A percentile compares a stretch with the other conserved stretches of the same genome.
These are phyloP conservation scores for Calonectria hongkongensis DNA, from an alignment of 2,329 filamentous ascomycete genomes.

Conservation along the genomic window DNA sequence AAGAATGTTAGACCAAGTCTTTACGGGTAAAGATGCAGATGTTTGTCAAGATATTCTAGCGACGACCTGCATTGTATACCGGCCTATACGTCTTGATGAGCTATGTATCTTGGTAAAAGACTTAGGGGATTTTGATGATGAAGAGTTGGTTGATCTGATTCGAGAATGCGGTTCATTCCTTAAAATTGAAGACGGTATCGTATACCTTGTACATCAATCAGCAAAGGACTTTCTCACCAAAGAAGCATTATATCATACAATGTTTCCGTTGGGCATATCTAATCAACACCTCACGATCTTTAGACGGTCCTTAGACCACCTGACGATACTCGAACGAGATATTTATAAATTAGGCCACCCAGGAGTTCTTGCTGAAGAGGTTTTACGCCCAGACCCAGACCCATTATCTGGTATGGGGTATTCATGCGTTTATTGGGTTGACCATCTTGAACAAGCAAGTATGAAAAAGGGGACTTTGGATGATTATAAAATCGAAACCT, in stretches of 20 bases:
- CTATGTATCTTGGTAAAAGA: slow-evolving; percentile 40
- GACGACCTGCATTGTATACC: slow-evolving; percentile 49
- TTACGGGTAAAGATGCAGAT: no score
- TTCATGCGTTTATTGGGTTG: slow-evolving; percentile 15
- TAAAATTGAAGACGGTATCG: slow-evolving; percentile 52
- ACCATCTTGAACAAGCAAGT: slow-evolving; percentile 53
- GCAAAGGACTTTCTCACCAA: slow-evolving; percentile 59
- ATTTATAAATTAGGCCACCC: slow-evolving; percentile 51
- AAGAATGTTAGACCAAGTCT: slow-evolving; percentile 59
- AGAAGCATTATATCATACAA: no score
- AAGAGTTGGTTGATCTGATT: slow-evolving; percentile 55
- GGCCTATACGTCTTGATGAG: slow-evolving; percentile 62
- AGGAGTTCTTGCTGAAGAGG: neutral
- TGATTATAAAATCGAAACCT: neutral
- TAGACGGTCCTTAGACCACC: slow-evolving; percentile 54
- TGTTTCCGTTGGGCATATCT: no score
- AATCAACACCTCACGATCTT: slow-evolving; percentile 52
- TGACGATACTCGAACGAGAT: slow-evolving; percentile 59
- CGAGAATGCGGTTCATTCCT: slow-evolving; percentile 63
- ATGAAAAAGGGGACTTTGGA: neutral
- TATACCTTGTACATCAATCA: slow-evolving; percentile 66
- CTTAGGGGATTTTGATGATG: no score
- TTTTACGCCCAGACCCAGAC: neutral
- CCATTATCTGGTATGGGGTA: neutral
- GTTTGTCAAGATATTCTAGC: no score